A percentile compares a stretch with the other conserved stretches of the same genome.
Evolutionary conservation across 164 flowering plant genomes (phyloP).

Genomic region (Nymphaea colorata): DNA sequence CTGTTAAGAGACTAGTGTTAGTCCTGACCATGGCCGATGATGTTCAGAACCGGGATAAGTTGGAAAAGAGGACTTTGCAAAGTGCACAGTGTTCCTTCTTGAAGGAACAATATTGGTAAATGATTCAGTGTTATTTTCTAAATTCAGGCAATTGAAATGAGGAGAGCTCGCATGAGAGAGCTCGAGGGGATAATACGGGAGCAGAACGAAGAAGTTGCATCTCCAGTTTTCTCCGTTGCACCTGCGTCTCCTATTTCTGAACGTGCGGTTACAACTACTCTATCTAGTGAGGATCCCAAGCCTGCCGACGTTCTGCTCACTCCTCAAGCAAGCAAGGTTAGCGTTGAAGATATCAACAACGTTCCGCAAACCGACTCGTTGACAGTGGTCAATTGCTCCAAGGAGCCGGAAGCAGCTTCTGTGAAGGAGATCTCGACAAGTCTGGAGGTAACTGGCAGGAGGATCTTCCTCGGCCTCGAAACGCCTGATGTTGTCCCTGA

Average conservation of each 20-base stretch:
- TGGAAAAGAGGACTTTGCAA: too few relatives aligned
- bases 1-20: too few relatives aligned
- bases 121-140: too few relatives aligned
- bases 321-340: background rate
- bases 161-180: conserved; percentile 38
- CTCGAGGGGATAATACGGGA: background rate
- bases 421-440: background rate
- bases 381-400: background rate
- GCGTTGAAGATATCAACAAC: background rate
- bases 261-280: background rate
- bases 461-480: background rate
- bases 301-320: background rate
- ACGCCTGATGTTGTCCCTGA: background rate
- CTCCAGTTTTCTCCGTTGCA: background rate
- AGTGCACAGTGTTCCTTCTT: too few relatives aligned
- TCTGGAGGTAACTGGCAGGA: background rate
- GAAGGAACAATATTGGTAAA: too few relatives aligned
- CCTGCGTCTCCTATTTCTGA: background rate
- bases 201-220: background rate
- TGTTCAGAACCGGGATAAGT: too few relatives aligned
- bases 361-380: background rate
- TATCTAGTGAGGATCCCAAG: background rate
- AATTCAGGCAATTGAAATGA: conserved; percentile 65
- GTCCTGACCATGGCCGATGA: too few relatives aligned
- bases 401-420: background rate